phyloP scores from a whole-genome alignment of 2,329 filamentous ascomycete species.

The Venturia aucupariae region DNA sequence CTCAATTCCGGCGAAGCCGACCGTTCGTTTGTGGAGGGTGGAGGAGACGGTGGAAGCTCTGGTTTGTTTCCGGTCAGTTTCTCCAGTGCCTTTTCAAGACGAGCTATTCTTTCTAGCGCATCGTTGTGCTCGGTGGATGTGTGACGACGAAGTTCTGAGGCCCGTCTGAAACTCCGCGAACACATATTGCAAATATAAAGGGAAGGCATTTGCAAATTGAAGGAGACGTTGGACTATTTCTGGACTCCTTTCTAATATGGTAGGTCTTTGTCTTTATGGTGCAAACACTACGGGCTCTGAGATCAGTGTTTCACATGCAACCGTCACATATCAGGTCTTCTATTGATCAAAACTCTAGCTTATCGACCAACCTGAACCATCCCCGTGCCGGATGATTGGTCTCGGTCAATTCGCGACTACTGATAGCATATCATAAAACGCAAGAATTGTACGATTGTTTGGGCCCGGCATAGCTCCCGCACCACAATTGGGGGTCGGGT shows the following conservation, averaged over 20 bases:
- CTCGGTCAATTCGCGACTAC: neutral
- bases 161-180: neutral
- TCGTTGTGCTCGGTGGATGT: neutral
- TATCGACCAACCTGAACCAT: neutral
- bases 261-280: constrained; percentile 1
- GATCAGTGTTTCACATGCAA: neutral
- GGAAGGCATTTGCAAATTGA: neutral
- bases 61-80: neutral
- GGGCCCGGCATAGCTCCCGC: neutral
- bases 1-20: neutral
- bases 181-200: constrained; percentile 6
- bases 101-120: neutral
- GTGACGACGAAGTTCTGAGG: constrained; percentile 5
- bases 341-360: neutral
- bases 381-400: neutral
- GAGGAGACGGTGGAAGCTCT: neutral
- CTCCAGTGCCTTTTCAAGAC: neutral
- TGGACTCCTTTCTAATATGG: neutral
- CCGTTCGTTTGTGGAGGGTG: neutral
- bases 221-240: neutral
- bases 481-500: neutral
- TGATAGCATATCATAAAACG: neutral
- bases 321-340: neutral
- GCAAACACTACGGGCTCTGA: neutral
- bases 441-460: neutral